These are phyloP conservation scores for Paraphoma sp. DNA, from an alignment of 2,329 filamentous ascomycete genomes.

Conservation along the genomic window DNA sequence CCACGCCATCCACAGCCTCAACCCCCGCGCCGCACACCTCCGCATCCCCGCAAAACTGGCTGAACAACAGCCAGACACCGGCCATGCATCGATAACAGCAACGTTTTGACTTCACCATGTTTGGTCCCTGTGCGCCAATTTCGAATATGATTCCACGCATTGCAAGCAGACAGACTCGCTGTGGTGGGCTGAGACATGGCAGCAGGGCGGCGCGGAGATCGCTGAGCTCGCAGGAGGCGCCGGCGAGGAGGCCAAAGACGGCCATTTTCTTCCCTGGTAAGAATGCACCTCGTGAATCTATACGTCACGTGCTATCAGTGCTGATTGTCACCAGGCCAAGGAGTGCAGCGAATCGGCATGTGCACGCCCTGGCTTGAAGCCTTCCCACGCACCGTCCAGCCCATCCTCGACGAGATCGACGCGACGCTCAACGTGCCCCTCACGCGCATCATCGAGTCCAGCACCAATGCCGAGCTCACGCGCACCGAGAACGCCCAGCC, in stretches of 20 bases:
- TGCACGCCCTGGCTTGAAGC: conserved; percentile 82
- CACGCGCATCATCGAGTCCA: conserved; percentile 78
- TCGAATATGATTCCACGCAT: conserved; percentile 18
- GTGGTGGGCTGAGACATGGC: conserved; percentile 17
- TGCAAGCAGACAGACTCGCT: conserved; percentile 24
- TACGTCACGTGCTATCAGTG: background rate
- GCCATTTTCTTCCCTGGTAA: conserved; percentile 50
- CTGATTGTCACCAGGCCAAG: conserved; percentile 68
- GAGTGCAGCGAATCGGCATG: conserved; percentile 90
- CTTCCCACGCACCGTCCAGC: conserved; percentile 78
- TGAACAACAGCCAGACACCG: conserved; percentile 1
- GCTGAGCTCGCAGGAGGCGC: conserved; percentile 33
- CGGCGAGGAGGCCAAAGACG: conserved; percentile 42
- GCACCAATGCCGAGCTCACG: conserved; percentile 78
- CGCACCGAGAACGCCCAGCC: conserved; percentile 89
- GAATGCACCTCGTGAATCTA: background rate
- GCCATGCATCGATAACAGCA: conserved; percentile 8
- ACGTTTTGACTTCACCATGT: conserved; percentile 24
- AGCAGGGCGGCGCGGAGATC: conserved; percentile 24
- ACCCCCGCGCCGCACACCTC: background rate
- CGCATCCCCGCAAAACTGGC: conserved; percentile 2
- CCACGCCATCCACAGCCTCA: background rate
- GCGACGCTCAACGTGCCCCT: conserved; percentile 75
- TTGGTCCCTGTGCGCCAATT: conserved; percentile 13
- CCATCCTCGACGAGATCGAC: conserved; percentile 88